Conservation (phyloP, 371 early-diverging fungal genomes). For the Syncephalastrum monosporum region DNA sequence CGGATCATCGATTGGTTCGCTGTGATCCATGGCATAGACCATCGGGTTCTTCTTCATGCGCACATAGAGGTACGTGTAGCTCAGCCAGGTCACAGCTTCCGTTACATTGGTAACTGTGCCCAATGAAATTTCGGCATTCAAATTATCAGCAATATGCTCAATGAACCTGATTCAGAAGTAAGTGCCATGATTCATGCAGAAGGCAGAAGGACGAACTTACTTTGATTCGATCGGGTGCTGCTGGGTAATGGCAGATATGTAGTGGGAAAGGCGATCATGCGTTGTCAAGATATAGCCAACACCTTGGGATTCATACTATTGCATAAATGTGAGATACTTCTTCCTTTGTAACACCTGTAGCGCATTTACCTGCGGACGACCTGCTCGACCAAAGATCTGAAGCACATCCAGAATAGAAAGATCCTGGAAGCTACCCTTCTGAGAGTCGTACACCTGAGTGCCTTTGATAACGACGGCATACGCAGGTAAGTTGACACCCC, state of each 20-base stretch:
- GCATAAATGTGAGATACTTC: neutral
- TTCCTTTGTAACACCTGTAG: neutral
- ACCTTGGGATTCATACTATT: conserved; percentile 84
- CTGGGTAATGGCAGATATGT: conserved; percentile 93
- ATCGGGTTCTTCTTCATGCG: conserved; percentile 96
- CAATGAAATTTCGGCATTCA: conserved; percentile 97
- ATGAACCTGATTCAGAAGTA: conserved; percentile 58
- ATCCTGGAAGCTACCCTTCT: conserved; percentile 91
- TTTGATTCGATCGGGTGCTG: conserved; percentile 97
- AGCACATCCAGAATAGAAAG: conserved; percentile 94
- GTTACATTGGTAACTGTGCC: conserved; percentile 92
- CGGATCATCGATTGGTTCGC: conserved; percentile 78
- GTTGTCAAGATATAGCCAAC: conserved; percentile 92
- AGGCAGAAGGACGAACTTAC: conserved; percentile 17
- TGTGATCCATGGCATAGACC: conserved; percentile 85
- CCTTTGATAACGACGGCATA: conserved; percentile 99
- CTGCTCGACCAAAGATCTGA: conserved; percentile 99
- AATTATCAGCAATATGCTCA: conserved; percentile 83
- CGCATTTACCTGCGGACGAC: conserved; percentile 77
- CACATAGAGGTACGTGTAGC: conserved; percentile 96
- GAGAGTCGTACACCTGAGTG: conserved; percentile 94
- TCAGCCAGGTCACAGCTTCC: conserved; percentile 96
- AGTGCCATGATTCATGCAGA: neutral
- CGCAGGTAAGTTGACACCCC: conserved; percentile 99
- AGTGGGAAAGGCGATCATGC: conserved; percentile 89